Conservation (phyloP, 306 rosid genomes). For the Vigna mungo region DNA sequence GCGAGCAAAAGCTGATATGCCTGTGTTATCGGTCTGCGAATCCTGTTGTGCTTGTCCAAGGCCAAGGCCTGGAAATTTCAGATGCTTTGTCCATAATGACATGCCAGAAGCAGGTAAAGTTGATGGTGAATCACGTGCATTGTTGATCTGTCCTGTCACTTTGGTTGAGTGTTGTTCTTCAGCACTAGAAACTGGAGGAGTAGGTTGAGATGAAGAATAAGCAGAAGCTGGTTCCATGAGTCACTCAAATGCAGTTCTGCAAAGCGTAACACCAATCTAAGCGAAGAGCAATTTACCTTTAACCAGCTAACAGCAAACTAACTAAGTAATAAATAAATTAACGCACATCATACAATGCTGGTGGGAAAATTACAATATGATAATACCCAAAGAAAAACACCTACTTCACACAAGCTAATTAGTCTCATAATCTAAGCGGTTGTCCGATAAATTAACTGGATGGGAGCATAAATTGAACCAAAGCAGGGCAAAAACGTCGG, state of each 20-base stretch:
- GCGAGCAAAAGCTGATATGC: conserved; percentile 63
- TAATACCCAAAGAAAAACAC: not conserved
- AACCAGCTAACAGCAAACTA: conserved; percentile 14
- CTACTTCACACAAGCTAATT: conserved; percentile 1
- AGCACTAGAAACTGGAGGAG: conserved; percentile 44
- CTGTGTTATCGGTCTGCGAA: conserved; percentile 48
- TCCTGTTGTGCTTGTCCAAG: conserved; percentile 52
- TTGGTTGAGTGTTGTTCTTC: conserved; percentile 45
- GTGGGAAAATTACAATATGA: conserved; percentile 2
- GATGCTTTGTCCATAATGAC: conserved; percentile 59
- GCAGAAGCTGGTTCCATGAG: conserved; percentile 52
- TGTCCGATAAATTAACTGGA: conserved; percentile 14
- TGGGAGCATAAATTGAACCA: conserved; percentile 6
- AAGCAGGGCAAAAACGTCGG: conserved; percentile 2
- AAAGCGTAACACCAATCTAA: conserved; percentile 26
- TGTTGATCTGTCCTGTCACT: conserved; percentile 21
- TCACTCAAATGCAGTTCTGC: conserved; percentile 42
- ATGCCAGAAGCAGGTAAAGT: conserved; percentile 50
- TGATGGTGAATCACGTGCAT: conserved; percentile 38
- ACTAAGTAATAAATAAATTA: not conserved
- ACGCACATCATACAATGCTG: conserved; percentile 4
- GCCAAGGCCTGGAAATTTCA: conserved; percentile 51
- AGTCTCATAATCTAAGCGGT: not conserved
- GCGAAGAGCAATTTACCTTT: not conserved
- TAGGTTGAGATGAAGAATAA: conserved; percentile 40